Base-by-base conservation (phyloP, 2,329 filamentous ascomycete species). In the Bimuria novae-zelandiae region DNA sequence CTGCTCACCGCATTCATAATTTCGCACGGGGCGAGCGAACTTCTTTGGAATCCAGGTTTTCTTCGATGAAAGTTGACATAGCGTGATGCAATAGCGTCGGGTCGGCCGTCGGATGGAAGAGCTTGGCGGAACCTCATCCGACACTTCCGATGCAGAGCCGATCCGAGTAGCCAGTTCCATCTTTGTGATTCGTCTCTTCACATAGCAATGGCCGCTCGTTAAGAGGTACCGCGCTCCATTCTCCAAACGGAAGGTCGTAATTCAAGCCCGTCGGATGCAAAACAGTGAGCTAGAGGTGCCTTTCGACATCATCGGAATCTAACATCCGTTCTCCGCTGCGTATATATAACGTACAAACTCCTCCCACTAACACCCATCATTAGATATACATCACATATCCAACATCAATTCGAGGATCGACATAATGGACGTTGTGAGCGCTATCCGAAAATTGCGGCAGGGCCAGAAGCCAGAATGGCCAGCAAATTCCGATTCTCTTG, bases 401-500 rank as follows among this genome's bases (percentile, higher is more conserved):
- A 32, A 12, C 33, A 45, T 37, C 43, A n/a, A 41, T 35, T 43
- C 23, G 16, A 40, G 22, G 3, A 56, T 41, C 35, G 42, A 52
- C 46, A 56, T 22, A 12, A 70, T 70, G 67, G 58, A 70, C 55
- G 52, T 56, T 21, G 33, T 52, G 21, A 57, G 39, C 23, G 65
- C 65, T 21, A 64, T 69, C 54, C 42, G 54, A 32, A 59, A 67
- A 47, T 61, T 70, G 25, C 64, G 63, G n/a, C 55, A 64, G 49
- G 67, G 67, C 6, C 57, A 68, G 45, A 69, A 69, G 56, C 65
- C 64, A 11, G 52, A 62, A 40, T 70, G 63, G 61, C 65, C 67
- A 25, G 33, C 54, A 1, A 61, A 61, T 42, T 59, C 64, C 32
- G 49, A 61, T 51, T 61, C 63, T 4, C 44, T 61, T 2, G 58